Evolutionary conservation across 768 basidiomycete species (phyloP), one percentile per base, ranked within the genome.

Genomic region (Daedaleopsis nitida): DNA sequence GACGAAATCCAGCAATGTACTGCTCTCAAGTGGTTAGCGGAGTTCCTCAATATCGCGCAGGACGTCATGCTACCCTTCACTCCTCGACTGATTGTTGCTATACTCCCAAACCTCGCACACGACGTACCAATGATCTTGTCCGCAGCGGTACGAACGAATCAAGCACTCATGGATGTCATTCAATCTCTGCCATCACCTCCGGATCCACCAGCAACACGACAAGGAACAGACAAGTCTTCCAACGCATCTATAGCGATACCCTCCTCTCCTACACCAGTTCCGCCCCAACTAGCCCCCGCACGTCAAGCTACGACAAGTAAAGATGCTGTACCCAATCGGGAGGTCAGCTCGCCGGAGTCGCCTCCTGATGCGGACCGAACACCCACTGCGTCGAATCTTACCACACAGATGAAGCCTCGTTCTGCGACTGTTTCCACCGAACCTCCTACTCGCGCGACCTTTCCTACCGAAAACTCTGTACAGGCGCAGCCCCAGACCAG

Each of bases 1-100:
- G 92, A 94, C 62, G 95, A 96, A 70, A 92, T 96, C 32, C 95
- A 97, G 65, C 94, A 97, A 67, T 92, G 92, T 0, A 96, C 92
- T 0, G 92, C 95, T n/a, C 81, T 99, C 16, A 81, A 85, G 62
- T 99, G 97, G 97, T 78, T 99, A 23, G 85, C 92, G 7, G 93
- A 95, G 65, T 94, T 98, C 75, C 78, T 98, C 35, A 81, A 78
- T 51, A 94, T 98, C 67, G 89, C 88, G 1, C 87, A 91, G 56
- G 92, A 95, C 70, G 93, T 96, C 56, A 92, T 98, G 82, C 85
- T 98, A 27, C 91, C 92, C 2, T 97, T 97, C 70, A 94, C 94
- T 0, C 95, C 97, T 1, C 87, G 93, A 43, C 86, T 99, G 48
- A 89, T 99, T 47, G 89, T 92, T 10, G 92, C 93, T 10, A 91